Base-by-base conservation (phyloP, 352 stramenopile genomes). In the Globisporangium irregulare region DNA sequence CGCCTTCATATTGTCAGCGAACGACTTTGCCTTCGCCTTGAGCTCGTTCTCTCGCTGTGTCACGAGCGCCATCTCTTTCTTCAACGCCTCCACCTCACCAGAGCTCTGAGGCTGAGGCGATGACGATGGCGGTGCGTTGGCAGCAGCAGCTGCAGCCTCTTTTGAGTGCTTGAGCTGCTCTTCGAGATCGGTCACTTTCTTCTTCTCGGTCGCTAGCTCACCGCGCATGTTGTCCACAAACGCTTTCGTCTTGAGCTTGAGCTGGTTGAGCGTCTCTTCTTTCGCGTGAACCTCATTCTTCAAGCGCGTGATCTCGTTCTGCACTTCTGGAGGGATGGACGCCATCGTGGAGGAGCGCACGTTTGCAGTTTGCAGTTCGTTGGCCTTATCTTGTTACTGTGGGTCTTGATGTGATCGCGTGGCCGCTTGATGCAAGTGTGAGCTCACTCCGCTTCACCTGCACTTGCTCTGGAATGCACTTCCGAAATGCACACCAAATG, bases 221-320 rank as follows among this genome's bases (percentile, higher is more conserved):
- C 67, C 66, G 36, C 84, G 84, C 79, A 94, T 86, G 48, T 88
- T 91, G 67, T 94, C 86, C 10, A 91, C 86, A 53, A 94, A 94
- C 29, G 82, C 82, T 71, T 94, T 94, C 63, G 86, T 90, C 79
- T 94, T 92, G 65, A 86, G 71, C 73, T 94, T 94, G 65, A 94
- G 81, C 64, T 89, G 78, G 66, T 90, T 91, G 9, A 94, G 79
- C 38, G 83, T 88, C 68, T 92, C 86, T 14, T 92, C 86, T 70
- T 94, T 94, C 14, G 84, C 82, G 55, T 78, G 73, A 14, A 87
- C 74, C 54, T 94, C 86, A 22, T 74, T 72, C 41, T 72, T 81
- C 43, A 94, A 66, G 1, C 84, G 82, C 67, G 78, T 71, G 53
- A 92, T 69, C 59, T 91, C 81, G 18, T 69, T 77, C 58, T 81